These are phyloP conservation scores for Curvularia sp. DNA, from an alignment of 2,329 filamentous ascomycete genomes.

Conservation along the genomic window DNA sequence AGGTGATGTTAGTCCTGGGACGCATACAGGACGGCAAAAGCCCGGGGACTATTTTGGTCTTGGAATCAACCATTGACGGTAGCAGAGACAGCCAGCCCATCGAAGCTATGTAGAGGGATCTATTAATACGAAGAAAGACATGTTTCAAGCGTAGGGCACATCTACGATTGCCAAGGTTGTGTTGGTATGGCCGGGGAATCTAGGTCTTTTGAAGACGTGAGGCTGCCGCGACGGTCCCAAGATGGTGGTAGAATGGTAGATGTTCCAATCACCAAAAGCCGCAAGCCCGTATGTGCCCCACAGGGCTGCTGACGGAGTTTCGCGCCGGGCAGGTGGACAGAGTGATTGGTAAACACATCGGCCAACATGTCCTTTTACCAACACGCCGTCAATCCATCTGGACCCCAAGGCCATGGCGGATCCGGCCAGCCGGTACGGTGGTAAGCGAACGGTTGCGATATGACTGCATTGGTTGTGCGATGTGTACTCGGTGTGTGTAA, in stretches of 20 bases:
- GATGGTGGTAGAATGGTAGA: constrained; percentile 2
- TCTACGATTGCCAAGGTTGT: background rate
- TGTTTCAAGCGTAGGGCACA: background rate
- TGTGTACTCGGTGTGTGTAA: background rate
- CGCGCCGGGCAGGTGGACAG: background rate
- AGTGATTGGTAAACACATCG: constrained; percentile 9
- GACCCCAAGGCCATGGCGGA: background rate
- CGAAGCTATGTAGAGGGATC: background rate
- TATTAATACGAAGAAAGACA: constrained; percentile 1
- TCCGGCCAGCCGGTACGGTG: constrained; percentile 9
- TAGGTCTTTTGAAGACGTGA: background rate
- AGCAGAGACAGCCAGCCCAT: constrained; percentile 2
- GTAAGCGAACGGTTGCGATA: constrained; percentile 11
- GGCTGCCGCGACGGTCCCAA: constrained; percentile 1
- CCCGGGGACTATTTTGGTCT: constrained; percentile 33
- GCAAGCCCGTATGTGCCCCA: constrained; percentile 13
- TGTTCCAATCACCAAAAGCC: background rate
- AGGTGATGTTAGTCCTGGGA: constrained; percentile 22
- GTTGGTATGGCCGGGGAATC: background rate
- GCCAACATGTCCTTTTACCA: constrained; percentile 5
- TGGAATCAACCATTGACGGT: constrained; percentile 16
- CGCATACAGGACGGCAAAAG: constrained; percentile 9
- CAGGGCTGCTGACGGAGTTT: constrained; percentile 21
- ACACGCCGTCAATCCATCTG: background rate
- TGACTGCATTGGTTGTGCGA: constrained; percentile 5